Evolutionary conservation across 345 rosid genomes (phyloP).

Genomic region (Hibiscus mutabilis): DNA sequence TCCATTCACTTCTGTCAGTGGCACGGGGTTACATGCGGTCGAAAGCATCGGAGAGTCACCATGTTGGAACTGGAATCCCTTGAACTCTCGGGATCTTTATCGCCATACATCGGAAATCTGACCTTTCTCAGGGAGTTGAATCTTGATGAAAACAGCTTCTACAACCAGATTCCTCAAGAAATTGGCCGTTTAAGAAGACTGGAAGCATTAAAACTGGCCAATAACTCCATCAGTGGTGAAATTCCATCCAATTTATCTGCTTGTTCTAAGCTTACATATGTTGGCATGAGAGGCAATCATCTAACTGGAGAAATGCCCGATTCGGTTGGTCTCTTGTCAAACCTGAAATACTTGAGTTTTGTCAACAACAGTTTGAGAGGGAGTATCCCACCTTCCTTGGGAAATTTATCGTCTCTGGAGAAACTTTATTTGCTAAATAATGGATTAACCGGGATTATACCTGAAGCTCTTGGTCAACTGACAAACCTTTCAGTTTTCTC

Average conservation of each 20-base stretch:
- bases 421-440: not conserved
- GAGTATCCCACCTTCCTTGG: not conserved
- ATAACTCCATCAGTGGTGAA: conserved; percentile 15
- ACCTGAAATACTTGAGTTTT: not conserved
- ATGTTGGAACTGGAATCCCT: not conserved
- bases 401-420: conserved; percentile 7
- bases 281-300: not conserved
- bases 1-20: conserved; percentile 13
- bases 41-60: conserved; percentile 6
- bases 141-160: conserved; percentile 10
- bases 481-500: not conserved
- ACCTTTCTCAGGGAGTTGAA: not conserved
- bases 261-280: not conserved
- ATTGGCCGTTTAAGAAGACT: conserved; percentile 3
- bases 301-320: conserved; percentile 14
- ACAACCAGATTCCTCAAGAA: conserved; percentile 12
- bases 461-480: conserved; percentile 2
- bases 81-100: not conserved
- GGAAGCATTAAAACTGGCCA: not conserved
- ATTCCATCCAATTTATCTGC: conserved; percentile 14
- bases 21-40: conserved; percentile 13
- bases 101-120: conserved; percentile 11
- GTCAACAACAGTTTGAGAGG: not conserved
- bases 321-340: not conserved
- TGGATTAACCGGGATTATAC: conserved; percentile 3